These are phyloP conservation scores for Sesbania bispinosa DNA, from an alignment of 306 rosid genomes.

Conservation along the genomic window DNA sequence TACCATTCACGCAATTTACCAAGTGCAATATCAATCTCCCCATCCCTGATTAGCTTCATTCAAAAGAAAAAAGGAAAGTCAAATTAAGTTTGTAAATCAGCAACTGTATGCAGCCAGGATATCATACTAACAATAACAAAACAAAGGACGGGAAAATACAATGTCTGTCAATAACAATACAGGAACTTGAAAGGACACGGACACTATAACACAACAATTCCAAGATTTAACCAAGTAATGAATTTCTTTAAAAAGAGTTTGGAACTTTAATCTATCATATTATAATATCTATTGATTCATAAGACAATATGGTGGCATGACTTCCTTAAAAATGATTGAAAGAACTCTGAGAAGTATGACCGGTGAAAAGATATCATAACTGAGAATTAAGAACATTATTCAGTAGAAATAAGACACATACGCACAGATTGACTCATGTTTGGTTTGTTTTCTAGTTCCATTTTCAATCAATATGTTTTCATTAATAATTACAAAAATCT, in stretches of 20 bases:
- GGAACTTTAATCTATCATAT: background rate
- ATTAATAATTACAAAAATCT: background rate
- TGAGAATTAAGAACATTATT: background rate
- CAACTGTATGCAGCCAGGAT: background rate
- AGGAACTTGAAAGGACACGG: background rate
- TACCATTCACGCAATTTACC: slow-evolving; percentile 85
- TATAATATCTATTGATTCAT: background rate
- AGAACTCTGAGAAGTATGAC: background rate
- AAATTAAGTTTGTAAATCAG: slow-evolving; percentile 15
- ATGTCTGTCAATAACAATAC: background rate
- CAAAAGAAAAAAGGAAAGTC: slow-evolving; percentile 33
- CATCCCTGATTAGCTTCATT: slow-evolving; percentile 81
- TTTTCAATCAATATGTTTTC: background rate
- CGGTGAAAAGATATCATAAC: background rate
- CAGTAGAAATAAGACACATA: background rate
- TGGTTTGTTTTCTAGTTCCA: background rate
- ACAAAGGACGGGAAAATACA: slow-evolving; percentile 3
- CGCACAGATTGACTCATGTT: background rate
- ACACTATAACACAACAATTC: background rate
- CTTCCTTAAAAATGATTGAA: background rate
- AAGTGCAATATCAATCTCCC: slow-evolving; percentile 82
- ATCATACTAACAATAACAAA: slow-evolving; percentile 7
- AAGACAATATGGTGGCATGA: background rate
- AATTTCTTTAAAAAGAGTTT: background rate
- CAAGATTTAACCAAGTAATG: background rate